Base-by-base conservation (phyloP, 495 filamentous ascomycete species). In the Neurospora africana region DNA sequence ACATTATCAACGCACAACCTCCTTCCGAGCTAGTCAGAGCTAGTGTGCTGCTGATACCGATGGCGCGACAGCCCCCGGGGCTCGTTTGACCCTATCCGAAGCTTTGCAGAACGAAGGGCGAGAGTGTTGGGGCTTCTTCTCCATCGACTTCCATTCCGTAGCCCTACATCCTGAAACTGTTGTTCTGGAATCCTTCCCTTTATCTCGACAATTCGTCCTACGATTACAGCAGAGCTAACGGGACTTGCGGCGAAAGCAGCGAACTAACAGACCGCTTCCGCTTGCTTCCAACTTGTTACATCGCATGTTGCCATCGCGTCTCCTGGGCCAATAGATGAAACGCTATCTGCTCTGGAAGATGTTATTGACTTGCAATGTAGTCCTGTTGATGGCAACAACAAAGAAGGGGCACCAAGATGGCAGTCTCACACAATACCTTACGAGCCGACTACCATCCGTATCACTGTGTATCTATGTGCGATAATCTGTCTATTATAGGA, bases 301-400 rank as follows among this genome's bases (percentile, higher is more conserved):
- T 79, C 77, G 77, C 78, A 76, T 78, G 73, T 74, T 36, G 71
- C 74, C 77, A 78, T 79, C 78, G 71, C 76, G 73, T 74, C 40
- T 75, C 47, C 72, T 72, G 77, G 76, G 77, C 73, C 70, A 72
- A 68, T 71, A 72, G 73, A 78, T 80, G 78, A 74, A 78, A 79
- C 77, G 72, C 74, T 77, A 27, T 39, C 69, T 71, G 15, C 53
- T 74, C 21, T 61, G 47, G 23, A 61, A 61, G 11, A 5, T 13
- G 47, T 30, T 11, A 1, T 2, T 65, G 27, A 9, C 27, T 4
- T 65, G 7, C 47, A 15, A 58, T 23, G 21, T 15, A 58, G 21
- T 30, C 47, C 21, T 23, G 47, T 58, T 11, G 47, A 58, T 27
- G 11, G 5, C 15, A 27, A 58, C 23, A 58, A 58, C 47, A 15